These are phyloP conservation scores for Gymnopilus junonius DNA, from an alignment of 768 basidiomycete genomes.

Conservation along the genomic window DNA sequence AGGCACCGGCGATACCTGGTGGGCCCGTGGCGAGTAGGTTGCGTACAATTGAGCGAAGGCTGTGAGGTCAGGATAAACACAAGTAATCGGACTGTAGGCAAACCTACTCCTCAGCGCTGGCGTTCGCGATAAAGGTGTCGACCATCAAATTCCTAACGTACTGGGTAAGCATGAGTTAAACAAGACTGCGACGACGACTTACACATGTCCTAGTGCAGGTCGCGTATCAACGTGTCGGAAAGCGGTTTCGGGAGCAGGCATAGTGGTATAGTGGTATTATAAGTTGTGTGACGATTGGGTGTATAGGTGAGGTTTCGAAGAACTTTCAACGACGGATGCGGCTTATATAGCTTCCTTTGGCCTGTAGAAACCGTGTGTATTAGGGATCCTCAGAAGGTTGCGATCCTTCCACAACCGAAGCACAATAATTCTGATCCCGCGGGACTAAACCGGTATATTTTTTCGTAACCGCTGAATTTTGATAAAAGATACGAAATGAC, in stretches of 20 bases:
- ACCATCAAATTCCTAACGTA: conserved; percentile 69
- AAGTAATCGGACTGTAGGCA: neutral
- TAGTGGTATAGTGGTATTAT: conserved; percentile 28
- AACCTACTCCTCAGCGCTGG: conserved; percentile 70
- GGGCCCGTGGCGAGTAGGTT: conserved; percentile 73
- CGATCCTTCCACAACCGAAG: conserved; percentile 21
- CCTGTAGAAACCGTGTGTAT: conserved; percentile 13
- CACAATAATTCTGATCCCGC: conserved; percentile 29
- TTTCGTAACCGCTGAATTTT: conserved; percentile 27
- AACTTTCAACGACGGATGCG: neutral
- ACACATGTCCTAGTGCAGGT: conserved; percentile 75
- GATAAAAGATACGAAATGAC: conserved; percentile 8
- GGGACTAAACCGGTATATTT: conserved; percentile 29
- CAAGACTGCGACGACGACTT: conserved; percentile 29
- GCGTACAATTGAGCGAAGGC: conserved; percentile 76
- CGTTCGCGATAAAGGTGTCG: conserved; percentile 81
- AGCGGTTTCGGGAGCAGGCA: conserved; percentile 57
- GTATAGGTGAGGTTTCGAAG: neutral
- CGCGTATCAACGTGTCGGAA: conserved; percentile 39
- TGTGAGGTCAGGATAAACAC: conserved; percentile 29
- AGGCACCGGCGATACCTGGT: conserved; percentile 62
- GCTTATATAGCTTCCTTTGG: conserved; percentile 28
- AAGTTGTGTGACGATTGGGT: neutral
- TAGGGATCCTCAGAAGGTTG: conserved; percentile 22
- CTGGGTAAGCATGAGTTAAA: conserved; percentile 12